These are phyloP conservation scores for Prunus mume DNA, from an alignment of 306 rosid species.

Conservation along the genomic window DNA sequence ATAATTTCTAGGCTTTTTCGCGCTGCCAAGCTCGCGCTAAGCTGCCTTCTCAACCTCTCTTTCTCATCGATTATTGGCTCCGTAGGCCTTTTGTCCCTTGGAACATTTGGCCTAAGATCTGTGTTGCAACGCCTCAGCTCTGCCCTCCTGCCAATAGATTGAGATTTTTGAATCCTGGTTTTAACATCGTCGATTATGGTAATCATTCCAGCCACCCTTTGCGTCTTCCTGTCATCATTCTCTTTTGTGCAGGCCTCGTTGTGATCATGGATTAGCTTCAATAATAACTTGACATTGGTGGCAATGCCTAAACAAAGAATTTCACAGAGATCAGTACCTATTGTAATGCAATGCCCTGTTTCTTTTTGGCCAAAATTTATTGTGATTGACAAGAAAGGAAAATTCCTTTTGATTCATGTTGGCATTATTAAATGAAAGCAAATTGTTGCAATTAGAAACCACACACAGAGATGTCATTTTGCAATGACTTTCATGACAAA, in stretches of 20 bases:
- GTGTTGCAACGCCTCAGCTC: slow-evolving; percentile 80
- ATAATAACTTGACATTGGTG: slow-evolving; percentile 56
- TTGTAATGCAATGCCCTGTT: neutral
- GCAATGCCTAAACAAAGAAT: slow-evolving; percentile 50
- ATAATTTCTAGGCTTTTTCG: slow-evolving; percentile 78
- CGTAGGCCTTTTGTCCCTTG: slow-evolving; percentile 46
- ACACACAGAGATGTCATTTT: neutral
- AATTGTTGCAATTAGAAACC: neutral
- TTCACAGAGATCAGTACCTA: neutral
- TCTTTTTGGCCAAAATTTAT: neutral
- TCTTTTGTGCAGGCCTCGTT: slow-evolving; percentile 57
- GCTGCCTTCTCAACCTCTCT: slow-evolving; percentile 68
- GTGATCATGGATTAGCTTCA: slow-evolving; percentile 76
- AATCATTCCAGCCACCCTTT: slow-evolving; percentile 83
- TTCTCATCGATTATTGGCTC: slow-evolving; percentile 69
- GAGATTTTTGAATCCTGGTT: slow-evolving; percentile 59
- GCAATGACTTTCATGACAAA: neutral
- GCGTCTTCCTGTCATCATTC: slow-evolving; percentile 48
- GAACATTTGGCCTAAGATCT: slow-evolving; percentile 53
- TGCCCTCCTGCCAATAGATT: slow-evolving; percentile 35
- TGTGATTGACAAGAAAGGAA: neutral
- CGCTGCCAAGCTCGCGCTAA: slow-evolving; percentile 62
- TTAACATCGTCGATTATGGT: slow-evolving; percentile 64
- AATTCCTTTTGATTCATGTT: too few species aligned
- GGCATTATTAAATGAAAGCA: neutral